Base-by-base conservation (phyloP, 805 yeast genomes). In the Candida bentonensis region DNA sequence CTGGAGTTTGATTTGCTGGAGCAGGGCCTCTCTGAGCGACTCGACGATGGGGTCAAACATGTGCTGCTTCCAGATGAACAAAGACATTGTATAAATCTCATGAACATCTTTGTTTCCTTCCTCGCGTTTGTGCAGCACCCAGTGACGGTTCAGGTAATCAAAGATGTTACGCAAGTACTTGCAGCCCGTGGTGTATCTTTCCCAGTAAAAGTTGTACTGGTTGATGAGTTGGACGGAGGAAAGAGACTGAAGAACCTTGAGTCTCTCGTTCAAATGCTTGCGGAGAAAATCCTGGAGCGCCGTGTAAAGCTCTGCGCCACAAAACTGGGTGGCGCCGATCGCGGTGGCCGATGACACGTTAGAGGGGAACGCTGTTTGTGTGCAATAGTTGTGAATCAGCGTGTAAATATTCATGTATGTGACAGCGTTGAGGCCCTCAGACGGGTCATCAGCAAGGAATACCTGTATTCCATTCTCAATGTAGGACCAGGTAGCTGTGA, bases 71-170 rank as follows among this genome's bases (percentile, higher is more conserved):
- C 99, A 92, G 42, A 84, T 79, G 52, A 87, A 70, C 43, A 89
- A 67, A 43, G 95, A 82, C 50, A 92, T 68, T 3, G 96, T 86
- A 59, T 87, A 80, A 21, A 94, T 94, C 62, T 92, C 98, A 61
- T 78, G 86, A 40, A 92, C 79, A 56, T 85, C 87, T 50, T 87
- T 73, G 55, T 85, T 76, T 15, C 96, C 96, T 59, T 89, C 96
- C 39, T 86, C 82, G 57, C 97, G 74, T 63, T 89, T 97, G 57
- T 94, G 88, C 53, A 82, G 83, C 39, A 94, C 96, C 98, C 98
- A 92, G 64, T 89, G 92, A 49, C 97, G 74, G 63, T 92, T 92
- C 74, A 92, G 78, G 63, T 92, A 92, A 60, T 89, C 96, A 56
- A 92, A 84, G 3, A 94, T 88, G 59, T 94, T 92, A 61, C 86